Percentiles rank a stretch among this genome's conserved stretches.
Conservation (phyloP, 768 basidiomycete species). For the Naganishia antarctica region DNA sequence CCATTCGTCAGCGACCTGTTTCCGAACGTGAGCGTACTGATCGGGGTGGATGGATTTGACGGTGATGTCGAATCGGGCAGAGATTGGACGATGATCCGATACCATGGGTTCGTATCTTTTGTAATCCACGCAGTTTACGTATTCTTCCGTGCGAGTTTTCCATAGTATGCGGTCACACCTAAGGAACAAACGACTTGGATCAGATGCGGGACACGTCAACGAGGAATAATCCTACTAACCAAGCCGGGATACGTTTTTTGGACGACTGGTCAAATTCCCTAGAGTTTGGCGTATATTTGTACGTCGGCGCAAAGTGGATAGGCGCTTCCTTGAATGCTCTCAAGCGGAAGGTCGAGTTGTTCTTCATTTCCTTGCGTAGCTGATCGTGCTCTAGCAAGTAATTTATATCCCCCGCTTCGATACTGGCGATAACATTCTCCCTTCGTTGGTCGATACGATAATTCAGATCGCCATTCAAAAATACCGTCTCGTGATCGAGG, state of each 20-base stretch:
- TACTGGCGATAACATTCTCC: slow-evolving; percentile 68
- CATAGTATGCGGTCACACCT: slow-evolving; percentile 84
- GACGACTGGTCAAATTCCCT: slow-evolving; percentile 79
- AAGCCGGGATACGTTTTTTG: slow-evolving; percentile 83
- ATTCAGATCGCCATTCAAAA: slow-evolving; percentile 92
- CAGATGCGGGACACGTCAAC: too few relatives aligned
- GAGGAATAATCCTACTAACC: slow-evolving; percentile 51
- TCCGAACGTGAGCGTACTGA: slow-evolving; percentile 58
- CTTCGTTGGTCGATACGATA: slow-evolving; percentile 93
- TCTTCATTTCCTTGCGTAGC: slow-evolving; percentile 78
- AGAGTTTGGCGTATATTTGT: slow-evolving; percentile 83
- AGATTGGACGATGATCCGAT: slow-evolving; percentile 85
- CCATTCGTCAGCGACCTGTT: slow-evolving; percentile 56
- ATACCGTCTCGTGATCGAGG: slow-evolving; percentile 88
- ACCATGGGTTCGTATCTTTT: slow-evolving; percentile 77
- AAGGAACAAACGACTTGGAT: background rate
- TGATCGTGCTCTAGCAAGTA: slow-evolving; percentile 71
- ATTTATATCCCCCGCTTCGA: slow-evolving; percentile 63
- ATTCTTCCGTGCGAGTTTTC: slow-evolving; percentile 45
- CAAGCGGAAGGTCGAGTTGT: slow-evolving; percentile 80
- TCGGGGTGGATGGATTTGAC: slow-evolving; percentile 67
- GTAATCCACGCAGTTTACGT: slow-evolving; percentile 69
- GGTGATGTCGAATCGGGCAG: slow-evolving; percentile 67
- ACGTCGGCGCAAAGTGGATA: slow-evolving; percentile 80
- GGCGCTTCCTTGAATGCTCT: slow-evolving; percentile 74